These are phyloP conservation scores for Fusarium redolens DNA, from an alignment of 2,329 filamentous ascomycete genomes.

Conservation along the genomic window DNA sequence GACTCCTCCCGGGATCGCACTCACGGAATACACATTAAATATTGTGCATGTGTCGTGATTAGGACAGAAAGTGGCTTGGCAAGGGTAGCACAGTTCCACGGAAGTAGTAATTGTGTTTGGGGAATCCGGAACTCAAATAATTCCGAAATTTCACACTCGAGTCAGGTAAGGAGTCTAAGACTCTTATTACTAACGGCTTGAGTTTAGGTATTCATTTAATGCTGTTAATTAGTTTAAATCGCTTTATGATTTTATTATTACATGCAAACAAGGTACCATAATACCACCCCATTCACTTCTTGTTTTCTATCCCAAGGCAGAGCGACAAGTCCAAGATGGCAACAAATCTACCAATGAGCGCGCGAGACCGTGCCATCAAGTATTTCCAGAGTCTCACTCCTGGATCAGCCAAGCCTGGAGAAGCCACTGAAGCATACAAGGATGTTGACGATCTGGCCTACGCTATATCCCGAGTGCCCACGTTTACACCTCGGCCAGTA, in stretches of 20 bases:
- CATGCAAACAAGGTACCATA: neutral
- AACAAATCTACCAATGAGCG: neutral
- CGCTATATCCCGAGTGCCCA: neutral
- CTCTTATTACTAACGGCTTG: neutral
- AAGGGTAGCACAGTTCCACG: neutral
- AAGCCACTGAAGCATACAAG: neutral
- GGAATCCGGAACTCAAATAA: neutral
- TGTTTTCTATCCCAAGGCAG: neutral
- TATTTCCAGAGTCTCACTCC: neutral
- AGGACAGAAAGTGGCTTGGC: neutral
- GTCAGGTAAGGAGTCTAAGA: neutral
- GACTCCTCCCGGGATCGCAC: too few relatives aligned
- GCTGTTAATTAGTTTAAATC: neutral
- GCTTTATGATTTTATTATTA: neutral
- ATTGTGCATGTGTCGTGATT: neutral
- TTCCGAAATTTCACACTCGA: neutral
- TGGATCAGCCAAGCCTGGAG: neutral
- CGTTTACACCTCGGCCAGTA: neutral
- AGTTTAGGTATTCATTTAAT: accelerated
- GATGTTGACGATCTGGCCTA: neutral
- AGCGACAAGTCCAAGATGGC: neutral
- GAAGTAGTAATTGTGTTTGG: neutral
- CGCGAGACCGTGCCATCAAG: neutral
- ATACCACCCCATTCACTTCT: neutral
- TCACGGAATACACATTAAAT: neutral